These are phyloP conservation scores for Trichomonascaceae sp. DNA, from an alignment of 1,139 yeast species.

Conservation along the genomic window DNA sequence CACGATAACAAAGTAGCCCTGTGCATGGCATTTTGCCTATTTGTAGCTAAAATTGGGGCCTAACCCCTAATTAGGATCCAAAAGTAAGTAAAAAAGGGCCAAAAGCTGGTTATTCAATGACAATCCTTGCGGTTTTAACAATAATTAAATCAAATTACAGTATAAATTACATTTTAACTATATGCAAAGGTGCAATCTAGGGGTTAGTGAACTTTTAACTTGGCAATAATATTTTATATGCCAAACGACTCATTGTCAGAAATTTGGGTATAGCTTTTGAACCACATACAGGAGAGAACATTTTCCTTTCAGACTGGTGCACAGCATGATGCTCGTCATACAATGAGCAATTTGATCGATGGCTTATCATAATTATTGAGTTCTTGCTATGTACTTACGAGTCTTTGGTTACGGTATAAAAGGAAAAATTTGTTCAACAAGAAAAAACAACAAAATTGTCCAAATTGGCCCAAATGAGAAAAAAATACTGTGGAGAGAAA, in stretches of 20 bases:
- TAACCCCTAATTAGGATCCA: not conserved
- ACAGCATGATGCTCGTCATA: slow-evolving; percentile 27
- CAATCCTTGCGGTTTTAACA: not conserved
- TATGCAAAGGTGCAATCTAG: not conserved
- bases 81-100: not conserved
- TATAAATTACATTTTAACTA: not conserved
- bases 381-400: not conserved
- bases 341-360: not conserved
- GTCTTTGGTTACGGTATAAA: not conserved
- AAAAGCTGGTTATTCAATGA: not conserved
- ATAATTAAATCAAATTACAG: not conserved
- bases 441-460: too few relatives aligned
- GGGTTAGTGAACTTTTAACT: not conserved
- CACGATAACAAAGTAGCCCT: not conserved
- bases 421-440: not conserved
- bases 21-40: not conserved
- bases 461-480: not conserved
- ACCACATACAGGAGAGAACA: slow-evolving; percentile 25
- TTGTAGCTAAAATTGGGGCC: not conserved
- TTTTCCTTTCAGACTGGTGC: slow-evolving; percentile 29
- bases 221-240: not conserved
- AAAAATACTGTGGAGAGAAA: not conserved
- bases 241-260: slow-evolving; percentile 16
- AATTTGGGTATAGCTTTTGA: slow-evolving; percentile 22
- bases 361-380: not conserved